Base-by-base conservation (phyloP, 139 green algal genomes). In the Haematococcus sp. region DNA sequence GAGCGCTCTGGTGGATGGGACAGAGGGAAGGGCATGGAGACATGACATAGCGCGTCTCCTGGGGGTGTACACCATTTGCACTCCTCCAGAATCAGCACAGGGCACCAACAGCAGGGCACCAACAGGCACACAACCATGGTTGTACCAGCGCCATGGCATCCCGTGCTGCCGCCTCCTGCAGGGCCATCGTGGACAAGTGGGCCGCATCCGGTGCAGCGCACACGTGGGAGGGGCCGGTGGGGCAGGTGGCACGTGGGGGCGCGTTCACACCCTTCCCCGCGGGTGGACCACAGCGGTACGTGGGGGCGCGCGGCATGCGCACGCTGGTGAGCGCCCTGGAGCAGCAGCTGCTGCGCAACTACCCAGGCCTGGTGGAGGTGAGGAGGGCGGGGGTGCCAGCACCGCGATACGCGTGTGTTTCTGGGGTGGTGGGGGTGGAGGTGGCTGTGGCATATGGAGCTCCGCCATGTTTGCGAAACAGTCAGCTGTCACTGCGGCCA, bases 221-320 rank as follows among this genome's bases (percentile, higher is more conserved):
- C 17, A n/a, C 56, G 2, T 94, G 89, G 89, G 44, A 71, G 1
- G 85, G 84, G 1, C 76, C 79, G 4, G 84, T 92, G 27, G 83
- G 81, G 16, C 56, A 90, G 59, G 17, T 32, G 3, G 49, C 61
- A 0, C 43, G 11, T 1, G 52, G 31, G 3, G 80, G 74, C 11
- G 31, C n/a, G 32, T 91, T 88, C 51, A 16, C 51, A 16, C 64
- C 71, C 9, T 60, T 87, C 40, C 71, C 68, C 1, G 35, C 67
- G n/a, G 3, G 2, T 34, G 60, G 28, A 17, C 58, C 58, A 4
- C 28, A 65, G 23, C 74, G 74, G 31, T 93, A 89, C 30, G 63
- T 94, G 13, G 86, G 74, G 0, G 22, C 20, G 1, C 54, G 68
- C 1, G 90, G 90, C 68, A 92, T 94, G 86, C 68, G 84, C 27